These are phyloP conservation scores for Butyriboletus loyo DNA, from an alignment of 768 basidiomycete species.

Conservation along the genomic window DNA sequence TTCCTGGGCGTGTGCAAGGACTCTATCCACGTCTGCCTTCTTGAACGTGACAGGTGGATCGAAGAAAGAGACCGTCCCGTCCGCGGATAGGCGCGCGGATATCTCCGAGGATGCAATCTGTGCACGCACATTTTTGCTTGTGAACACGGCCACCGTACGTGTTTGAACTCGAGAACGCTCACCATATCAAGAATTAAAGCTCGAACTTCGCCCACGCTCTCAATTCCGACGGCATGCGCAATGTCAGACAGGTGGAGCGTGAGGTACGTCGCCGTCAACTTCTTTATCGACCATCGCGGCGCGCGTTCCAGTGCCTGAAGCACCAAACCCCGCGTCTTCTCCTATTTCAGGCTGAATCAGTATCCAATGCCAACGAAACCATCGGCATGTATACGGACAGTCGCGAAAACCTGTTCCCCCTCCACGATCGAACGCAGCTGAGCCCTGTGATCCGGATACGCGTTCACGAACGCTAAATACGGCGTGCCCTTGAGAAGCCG, in stretches of 20 bases:
- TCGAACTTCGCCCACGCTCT: slow-evolving; percentile 53
- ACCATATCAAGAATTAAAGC: slow-evolving; percentile 74
- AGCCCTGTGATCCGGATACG: slow-evolving; percentile 58
- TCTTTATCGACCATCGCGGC: slow-evolving; percentile 75
- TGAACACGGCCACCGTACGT: background rate
- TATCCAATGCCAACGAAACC: background rate
- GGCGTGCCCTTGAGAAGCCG: slow-evolving; percentile 66
- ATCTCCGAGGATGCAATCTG: slow-evolving; percentile 75
- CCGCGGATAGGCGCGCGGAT: slow-evolving; percentile 60
- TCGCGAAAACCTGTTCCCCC: slow-evolving; percentile 54
- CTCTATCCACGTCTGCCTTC: slow-evolving; percentile 57
- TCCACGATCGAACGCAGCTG: slow-evolving; percentile 46
- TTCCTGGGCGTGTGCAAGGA: slow-evolving; percentile 53
- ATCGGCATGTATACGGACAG: slow-evolving; percentile 37
- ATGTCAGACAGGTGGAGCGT: slow-evolving; percentile 76
- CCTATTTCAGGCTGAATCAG: slow-evolving; percentile 39
- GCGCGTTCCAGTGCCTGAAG: slow-evolving; percentile 64
- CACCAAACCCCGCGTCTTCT: slow-evolving; percentile 71
- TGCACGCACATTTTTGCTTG: background rate
- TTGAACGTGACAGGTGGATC: slow-evolving; percentile 59
- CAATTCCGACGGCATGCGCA: slow-evolving; percentile 42
- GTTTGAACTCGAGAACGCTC: slow-evolving; percentile 9
- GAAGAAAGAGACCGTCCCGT: slow-evolving; percentile 72
- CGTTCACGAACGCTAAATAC: slow-evolving; percentile 60
- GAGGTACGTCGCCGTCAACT: slow-evolving; percentile 79